Evolutionary conservation across 306 rosid genomes (phyloP), one percentile per base, ranked within the genome.

Genomic region (Begonia masoniana): DNA sequence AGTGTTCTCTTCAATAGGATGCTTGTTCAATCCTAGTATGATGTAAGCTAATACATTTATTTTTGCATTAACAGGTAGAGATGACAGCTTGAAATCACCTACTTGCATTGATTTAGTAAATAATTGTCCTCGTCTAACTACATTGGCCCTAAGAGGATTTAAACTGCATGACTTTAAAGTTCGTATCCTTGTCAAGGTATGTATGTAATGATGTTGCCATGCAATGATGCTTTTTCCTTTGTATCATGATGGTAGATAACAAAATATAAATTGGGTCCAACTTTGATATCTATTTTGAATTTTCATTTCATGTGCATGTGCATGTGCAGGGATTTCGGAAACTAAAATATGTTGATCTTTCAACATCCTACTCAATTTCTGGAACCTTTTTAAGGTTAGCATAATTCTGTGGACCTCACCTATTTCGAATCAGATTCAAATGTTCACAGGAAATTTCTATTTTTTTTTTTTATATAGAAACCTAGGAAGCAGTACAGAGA

Each of bases 121-220:
- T 52, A 76, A 66, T 61, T 91, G 99, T 65, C 96, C 95, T 55
- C 75, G 68, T 81, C 68, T 91, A 62, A 69, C 71, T 17, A 78
- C 99, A 69, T 75, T 91, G 78, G 83, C 96, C 57, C 93, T 91
- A 43, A 76, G 96, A 77, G 99, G 99, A 69, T 86, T 83, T 76
- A 91, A 83, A 75, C 76, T 91, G 68, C 96, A 86, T 16, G 99
- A 91, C 76, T 70, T 59, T 56, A 91, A 91, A 79, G 86, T 91
- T 61, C 92, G 99, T 50, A 76, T 68, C 63, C 81, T 91, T 62
- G 68, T 91, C 62, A 91, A 91, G 96, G 99, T 91, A 74, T 26
- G 36, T 26, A 26, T 4, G 36, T 26, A 26, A 4, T 26, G 36
- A 26, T 26, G 36, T 26, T 26, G 5, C 36, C 31, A 24, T 24